Base-by-base conservation (phyloP, 2,329 filamentous ascomycete species). In the Zasmidium angulare region DNA sequence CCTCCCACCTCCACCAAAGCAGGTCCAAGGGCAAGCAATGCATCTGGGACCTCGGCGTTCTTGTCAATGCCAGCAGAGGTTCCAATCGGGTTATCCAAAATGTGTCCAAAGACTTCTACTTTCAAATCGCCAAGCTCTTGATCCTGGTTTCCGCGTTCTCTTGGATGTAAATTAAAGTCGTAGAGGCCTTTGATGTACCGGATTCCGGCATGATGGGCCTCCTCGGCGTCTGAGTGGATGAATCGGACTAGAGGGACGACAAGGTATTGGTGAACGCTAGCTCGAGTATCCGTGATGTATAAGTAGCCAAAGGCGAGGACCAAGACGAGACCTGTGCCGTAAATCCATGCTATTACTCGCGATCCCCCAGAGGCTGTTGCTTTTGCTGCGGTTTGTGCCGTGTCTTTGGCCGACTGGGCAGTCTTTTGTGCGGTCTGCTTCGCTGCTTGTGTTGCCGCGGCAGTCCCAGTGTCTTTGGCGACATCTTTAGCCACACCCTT, bases 11-110 rank as follows among this genome's bases (percentile, higher is more conserved):
- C 95, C 26, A 99, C 91, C 40, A 98, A 83, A 2, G 87, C 88
- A 22, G 93, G 88, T 29, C 95, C 95, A 2, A 97, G 79, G 7
- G 87, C 91, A 72, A 98, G 90, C 36, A 99, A 81, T 14, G 88
- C 84, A 69, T 93, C 89, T 1, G 93, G 90, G 55, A 98, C 88
- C 63, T 96, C 91, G 55, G 88, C 95, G 71, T 96, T 85, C 81
- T 99, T 98, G 79, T 98, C 95, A 47, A 99, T 86, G 10, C 95
- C 95, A 3, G 91, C 95, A n/a, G 91, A 96, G 63, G 96, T 96
- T 58, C 89, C 95, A 69, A 99, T 87, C 1, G 95, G 95, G 76
- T 97, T 98, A 69, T 84, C 81, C 50, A 99, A 78, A 2, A 79
- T 82, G 62, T 89, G 84, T 36, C 89, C 91, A 72, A 96, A 97